Base-by-base conservation (phyloP, 2,329 filamentous ascomycete species). In the Paecilomyces sp. region DNA sequence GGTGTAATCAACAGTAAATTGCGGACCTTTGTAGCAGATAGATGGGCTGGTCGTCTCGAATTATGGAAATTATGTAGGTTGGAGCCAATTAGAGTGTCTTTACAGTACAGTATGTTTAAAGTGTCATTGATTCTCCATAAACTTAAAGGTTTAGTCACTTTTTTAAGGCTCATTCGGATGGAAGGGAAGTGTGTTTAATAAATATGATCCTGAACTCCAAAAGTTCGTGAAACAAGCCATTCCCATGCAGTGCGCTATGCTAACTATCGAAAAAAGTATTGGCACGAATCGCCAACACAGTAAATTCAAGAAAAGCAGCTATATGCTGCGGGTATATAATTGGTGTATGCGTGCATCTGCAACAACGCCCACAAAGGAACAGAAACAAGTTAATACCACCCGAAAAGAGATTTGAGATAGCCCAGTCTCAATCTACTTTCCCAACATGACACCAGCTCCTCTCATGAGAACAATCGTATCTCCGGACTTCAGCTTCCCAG, bases 391-490 rank as follows among this genome's bases (percentile, higher is more conserved):
- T 11, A 53, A 13, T 15, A 25, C 24, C 51, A 33, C 31, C 30
- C 8, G 15, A 53, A 22, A 53, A 6, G 18, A 22, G 22, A 24
- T 24, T 7, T 25, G 55, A 51, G 25, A 54, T 12, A 3, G 25
- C 67, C 60, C 83, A 60, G 77, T 63, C 88, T 82, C 62, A 92
- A 92, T 89, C 67, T 92, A 74, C 73, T 91, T 87, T 22, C 87
- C 86, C 57, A 84, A 76, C 58, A 90, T 85, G n/a, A 88, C 85
- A 0, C 91, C 91, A 57, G 97, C 88, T 0, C 94, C 94, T 62
- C 94, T 82, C 57, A 99, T 69, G 68, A 99, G 72, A 25, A 97
- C 92, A 64, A 99, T 85, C 11, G 92, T 97, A 72, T 99, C 93
- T 1, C 94, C 94, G 65, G 85, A 92, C 64, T 85, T 85, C 60